phyloP scores from a whole-genome alignment of 306 rosid species.

The Geum urbanum region DNA sequence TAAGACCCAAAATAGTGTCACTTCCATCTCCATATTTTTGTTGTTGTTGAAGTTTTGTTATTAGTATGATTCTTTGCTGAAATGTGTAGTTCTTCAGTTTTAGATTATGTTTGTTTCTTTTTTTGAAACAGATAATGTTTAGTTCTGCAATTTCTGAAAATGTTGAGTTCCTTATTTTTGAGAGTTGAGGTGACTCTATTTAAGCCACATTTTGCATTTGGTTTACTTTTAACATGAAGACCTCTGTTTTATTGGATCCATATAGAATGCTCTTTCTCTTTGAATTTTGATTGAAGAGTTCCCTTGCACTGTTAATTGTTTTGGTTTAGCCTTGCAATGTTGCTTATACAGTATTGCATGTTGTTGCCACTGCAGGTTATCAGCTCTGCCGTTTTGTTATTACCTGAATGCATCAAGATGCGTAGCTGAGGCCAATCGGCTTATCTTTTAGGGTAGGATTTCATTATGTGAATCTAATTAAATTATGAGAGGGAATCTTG shows the following conservation, averaged over 20 bases:
- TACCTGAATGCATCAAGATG: slow-evolving; percentile 32
- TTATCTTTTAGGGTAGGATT: slow-evolving; percentile 11
- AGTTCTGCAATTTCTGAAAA: no score
- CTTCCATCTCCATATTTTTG: no score
- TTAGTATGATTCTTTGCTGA: not conserved
- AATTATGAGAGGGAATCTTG: slow-evolving; percentile 26
- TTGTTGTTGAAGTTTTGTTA: no score
- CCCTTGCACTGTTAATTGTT: not conserved
- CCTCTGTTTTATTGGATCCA: not conserved
- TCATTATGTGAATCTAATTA: slow-evolving; percentile 25
- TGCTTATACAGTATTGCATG: not conserved
- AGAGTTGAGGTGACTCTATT: not conserved
- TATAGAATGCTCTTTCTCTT: not conserved
- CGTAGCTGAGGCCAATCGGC: slow-evolving; percentile 17
- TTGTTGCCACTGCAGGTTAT: slow-evolving; percentile 59
- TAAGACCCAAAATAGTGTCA: not conserved
- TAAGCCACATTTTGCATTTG: no score
- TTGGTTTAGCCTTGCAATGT: not conserved
- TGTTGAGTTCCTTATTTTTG: not conserved
- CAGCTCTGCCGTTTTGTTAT: slow-evolving; percentile 68
- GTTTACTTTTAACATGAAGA: no score
- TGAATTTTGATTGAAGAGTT: no score
- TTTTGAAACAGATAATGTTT: no score
- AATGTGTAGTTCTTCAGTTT: not conserved
- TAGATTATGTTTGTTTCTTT: no score